A percentile compares a stretch with the other conserved stretches of the same genome.
Evolutionary conservation across 805 yeast species (phyloP).

Genomic region (Saturnispora diversa): DNA sequence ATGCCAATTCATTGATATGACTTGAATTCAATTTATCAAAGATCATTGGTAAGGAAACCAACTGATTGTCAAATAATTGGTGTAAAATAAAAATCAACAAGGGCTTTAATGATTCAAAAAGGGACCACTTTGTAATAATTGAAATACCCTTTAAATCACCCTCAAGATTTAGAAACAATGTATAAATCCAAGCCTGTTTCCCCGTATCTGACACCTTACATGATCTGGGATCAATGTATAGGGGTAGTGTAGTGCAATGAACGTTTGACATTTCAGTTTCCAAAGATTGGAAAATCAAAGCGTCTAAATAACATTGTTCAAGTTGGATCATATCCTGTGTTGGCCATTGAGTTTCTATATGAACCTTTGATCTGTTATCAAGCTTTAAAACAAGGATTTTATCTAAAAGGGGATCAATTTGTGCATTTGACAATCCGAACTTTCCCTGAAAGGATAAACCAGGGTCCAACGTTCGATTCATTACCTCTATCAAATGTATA

Average conservation of each 20-base stretch:
- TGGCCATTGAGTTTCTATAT: too few species aligned
- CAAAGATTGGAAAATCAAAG: too few species aligned
- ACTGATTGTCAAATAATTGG: constrained; percentile 21
- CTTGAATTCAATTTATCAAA: constrained; percentile 18
- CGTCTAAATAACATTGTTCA: too few species aligned
- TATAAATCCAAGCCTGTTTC: not conserved
- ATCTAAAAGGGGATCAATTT: too few species aligned
- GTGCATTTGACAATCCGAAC: too few species aligned
- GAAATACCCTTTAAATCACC: constrained; percentile 40
- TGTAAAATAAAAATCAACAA: constrained; percentile 40
- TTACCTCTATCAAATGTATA: too few species aligned
- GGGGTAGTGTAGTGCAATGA: not conserved
- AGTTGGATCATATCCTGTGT: too few species aligned
- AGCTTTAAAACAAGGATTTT: too few species aligned
- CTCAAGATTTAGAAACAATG: constrained; percentile 25
- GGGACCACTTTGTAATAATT: constrained; percentile 36
- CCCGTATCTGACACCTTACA: not conserved
- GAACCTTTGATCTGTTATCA: too few species aligned
- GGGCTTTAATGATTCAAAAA: constrained; percentile 43
- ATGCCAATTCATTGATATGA: constrained; percentile 26
- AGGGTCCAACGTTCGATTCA: too few species aligned
- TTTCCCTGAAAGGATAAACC: too few species aligned
- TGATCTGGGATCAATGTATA: not conserved
- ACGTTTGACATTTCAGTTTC: too few species aligned
- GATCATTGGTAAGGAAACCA: constrained; percentile 1